Conservation (phyloP, 148 eudicot genomes). For the Rhododendron henanense region DNA sequence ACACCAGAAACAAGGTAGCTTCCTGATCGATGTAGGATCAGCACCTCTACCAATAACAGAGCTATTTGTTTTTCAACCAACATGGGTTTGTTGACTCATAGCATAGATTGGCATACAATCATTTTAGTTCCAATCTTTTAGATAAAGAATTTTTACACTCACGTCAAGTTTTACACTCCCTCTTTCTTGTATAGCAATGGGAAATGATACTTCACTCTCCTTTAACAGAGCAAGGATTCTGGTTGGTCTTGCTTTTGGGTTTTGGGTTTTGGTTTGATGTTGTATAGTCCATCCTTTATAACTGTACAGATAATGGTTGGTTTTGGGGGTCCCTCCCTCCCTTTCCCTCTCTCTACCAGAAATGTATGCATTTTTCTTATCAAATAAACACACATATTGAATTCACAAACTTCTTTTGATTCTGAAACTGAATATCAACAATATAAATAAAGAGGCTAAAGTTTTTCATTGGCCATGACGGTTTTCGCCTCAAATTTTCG, state of each 20-base stretch:
- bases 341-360: not conserved
- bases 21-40: not conserved
- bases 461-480: too few relatives aligned
- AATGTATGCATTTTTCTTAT: not conserved
- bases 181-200: not conserved
- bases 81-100: not conserved
- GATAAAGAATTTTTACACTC: not conserved
- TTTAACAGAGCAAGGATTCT: not conserved
- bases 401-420: not conserved
- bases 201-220: not conserved
- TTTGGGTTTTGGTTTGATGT: not conserved
- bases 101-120: not conserved
- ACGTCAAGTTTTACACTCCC: not conserved
- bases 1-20: not conserved
- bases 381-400: not conserved
- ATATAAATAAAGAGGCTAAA: too few relatives aligned
- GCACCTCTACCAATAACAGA: not conserved
- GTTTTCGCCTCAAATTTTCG: too few relatives aligned
- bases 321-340: not conserved
- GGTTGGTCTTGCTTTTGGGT: too few relatives aligned
- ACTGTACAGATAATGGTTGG: not conserved
- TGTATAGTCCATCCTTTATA: not conserved
- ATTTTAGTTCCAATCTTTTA: not conserved
- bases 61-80: not conserved
- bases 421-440: not conserved